Base-by-base conservation (phyloP, 495 filamentous ascomycete species). In the Penicillium cosmopolitanum region DNA sequence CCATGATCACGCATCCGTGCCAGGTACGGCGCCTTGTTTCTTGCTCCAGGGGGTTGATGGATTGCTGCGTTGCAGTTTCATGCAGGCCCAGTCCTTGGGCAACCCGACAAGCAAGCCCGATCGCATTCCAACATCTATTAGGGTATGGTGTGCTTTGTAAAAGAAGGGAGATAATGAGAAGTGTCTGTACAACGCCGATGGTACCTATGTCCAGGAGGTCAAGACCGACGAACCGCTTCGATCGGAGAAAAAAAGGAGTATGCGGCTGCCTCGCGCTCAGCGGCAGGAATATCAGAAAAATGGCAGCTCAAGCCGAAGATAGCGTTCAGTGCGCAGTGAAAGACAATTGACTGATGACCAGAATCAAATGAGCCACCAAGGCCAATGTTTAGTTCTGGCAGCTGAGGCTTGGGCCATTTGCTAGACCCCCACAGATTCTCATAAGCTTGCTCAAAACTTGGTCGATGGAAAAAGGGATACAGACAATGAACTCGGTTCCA, bases 1-100 rank as follows among this genome's bases (percentile, higher is more conserved):
- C 79, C 62, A 82, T 65, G 15, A 78, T 69, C 1, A 82, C 74
- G 58, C 80, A 82, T 9, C 71, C 74, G 64, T 82, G 77, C 79
- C 80, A 82, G 0, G 76, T 77, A 5, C 79, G 72, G 35, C 73
- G 62, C n/a, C 74, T 68, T 12, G 80, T 73, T 43, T 83, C 78
- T 1, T 43, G 62, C 43, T 81, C 77, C 21, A 77, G 47, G 0
- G 69, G 69, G 3, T 67, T 65, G 12, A 66, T 60, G n/a, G 65
- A 58, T 5, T 33, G 51, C 5, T 63, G 58, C 7, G 61, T 61
- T 0, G 68, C 50, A 43, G 75, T 65, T 57, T 77, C 71, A 52
- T 83, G 77, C 40, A 83, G 53, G 5, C 80, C 80, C 1, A 83
- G 67, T 4, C 80, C 79, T 60, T 77, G 76, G 6, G 73, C 80